phyloP scores from a whole-genome alignment of 108 stramenopile genomes.

The Nitzschia palea region DNA sequence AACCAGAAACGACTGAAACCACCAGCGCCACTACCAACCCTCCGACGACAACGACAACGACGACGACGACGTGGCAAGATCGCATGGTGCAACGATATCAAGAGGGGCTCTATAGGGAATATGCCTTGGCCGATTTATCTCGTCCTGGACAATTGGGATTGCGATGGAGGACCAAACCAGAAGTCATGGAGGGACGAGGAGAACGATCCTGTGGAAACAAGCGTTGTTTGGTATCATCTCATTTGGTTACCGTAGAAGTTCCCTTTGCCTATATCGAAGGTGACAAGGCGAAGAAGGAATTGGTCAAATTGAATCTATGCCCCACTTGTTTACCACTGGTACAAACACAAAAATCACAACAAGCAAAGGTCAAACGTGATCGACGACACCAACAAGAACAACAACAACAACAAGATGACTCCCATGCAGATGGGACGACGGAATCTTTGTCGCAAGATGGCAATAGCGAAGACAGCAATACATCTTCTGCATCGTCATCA shows the following conservation, averaged over 20 bases:
- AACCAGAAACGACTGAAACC: not conserved
- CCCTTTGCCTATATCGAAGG: slow-evolving; percentile 68
- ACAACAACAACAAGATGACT: no score
- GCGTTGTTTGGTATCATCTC: slow-evolving; percentile 25
- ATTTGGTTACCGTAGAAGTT: slow-evolving; percentile 52
- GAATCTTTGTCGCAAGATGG: no score
- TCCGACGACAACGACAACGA: no score
- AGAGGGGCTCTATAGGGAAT: slow-evolving; percentile 76
- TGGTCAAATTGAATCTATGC: slow-evolving; percentile 73
- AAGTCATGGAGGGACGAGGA: slow-evolving; percentile 69
- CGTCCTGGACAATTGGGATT: slow-evolving; percentile 56
- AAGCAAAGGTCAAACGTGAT: no score
- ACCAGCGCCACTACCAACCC: no score
- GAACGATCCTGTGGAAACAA: slow-evolving; percentile 76
- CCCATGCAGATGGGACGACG: no score
- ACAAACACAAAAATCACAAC: slow-evolving; percentile 5
- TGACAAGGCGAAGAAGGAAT: slow-evolving; percentile 47
- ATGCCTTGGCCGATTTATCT: slow-evolving; percentile 73
- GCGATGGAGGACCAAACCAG: slow-evolving; percentile 74
- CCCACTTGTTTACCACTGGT: slow-evolving; percentile 60
- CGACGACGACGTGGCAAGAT: slow-evolving; percentile 67
- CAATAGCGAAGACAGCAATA: no score
- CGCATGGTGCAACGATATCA: slow-evolving; percentile 82
- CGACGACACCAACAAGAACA: no score
- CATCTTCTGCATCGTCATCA: no score